Base-by-base conservation (phyloP, 129 eudicot species). In the Artemisia tridentata region DNA sequence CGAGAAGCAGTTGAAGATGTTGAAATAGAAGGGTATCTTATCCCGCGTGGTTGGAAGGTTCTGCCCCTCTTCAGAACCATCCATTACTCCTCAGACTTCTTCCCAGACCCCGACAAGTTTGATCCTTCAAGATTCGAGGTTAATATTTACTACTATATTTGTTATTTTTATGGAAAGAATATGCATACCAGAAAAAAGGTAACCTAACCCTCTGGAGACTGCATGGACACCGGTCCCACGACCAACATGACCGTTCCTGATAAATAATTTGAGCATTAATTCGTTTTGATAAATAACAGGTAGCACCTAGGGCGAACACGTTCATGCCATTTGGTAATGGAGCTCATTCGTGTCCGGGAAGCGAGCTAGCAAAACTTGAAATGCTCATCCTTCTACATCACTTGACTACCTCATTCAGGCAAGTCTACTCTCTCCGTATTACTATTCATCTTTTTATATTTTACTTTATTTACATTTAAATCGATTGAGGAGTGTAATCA, bases 61-160 rank as follows among this genome's bases (percentile, higher is more conserved):
- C 83, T 92, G 38, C 98, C 98, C n/a, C 88, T 92, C 65, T 89
- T 92, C 65, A 80, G 95, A 78, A 81, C 73, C 76, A 92, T 92
- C 71, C 98, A 92, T 69, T 90, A 92, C 63, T 78, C 65, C 58
- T 62, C 95, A 2, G 85, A 85, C 51, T 75, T 80, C 68, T 92
- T 83, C 78, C 92, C 98, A 3, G 71, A 89, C 11, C 98, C 98
- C 3, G 73, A 86, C 4, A 87, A 78, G 69, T 92, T 92, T 57
- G 88, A 92, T 71, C 98, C 98, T 46, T 92, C 95, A 52, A 82
- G 98, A 85, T 92, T 92, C 56, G 92, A 89, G 95, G 98, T 89
- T 21, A 34, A 12, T 31, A 31, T 4, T 31, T 4, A 29, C 38
- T 31, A 31, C 6, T 31, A 0, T 31, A 31, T 5, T 31, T 31